Base-by-base conservation (phyloP, 257 asterid genomes). In the Solanum appendiculatum region DNA sequence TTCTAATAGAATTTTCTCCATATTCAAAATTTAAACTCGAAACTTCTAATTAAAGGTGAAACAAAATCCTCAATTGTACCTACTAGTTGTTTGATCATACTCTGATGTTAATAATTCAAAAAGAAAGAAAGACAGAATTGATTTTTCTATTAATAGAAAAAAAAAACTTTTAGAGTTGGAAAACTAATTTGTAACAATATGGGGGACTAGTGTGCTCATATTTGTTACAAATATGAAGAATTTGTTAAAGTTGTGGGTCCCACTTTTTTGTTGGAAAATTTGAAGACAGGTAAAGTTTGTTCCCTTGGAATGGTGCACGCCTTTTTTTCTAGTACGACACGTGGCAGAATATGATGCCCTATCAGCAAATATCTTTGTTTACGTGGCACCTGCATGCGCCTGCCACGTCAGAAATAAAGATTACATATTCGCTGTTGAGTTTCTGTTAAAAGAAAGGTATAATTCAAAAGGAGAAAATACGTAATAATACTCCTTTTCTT, bases 251-350 rank as follows among this genome's bases (percentile, higher is more conserved):
- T 25, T 2, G 36, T 10, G 88, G 95, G 93, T 9, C 91, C 93
- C 91, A 86, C 86, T 1, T 1, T 82, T 84, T 93, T 89, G 94
- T 91, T 87, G 92, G 92, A 92, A 46, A 85, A 92, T 88, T 89
- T 73, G 91, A 90, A 85, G 90, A 88, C 97, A 93, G 87, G 86
- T 89, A 85, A 63, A 66, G 44, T 36, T 73, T 85, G 90, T 86
- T 90, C 68, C 92, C 86, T 69, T 29, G 37, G 68, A 44, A 75
- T 44, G 82, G 87, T 58, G 74, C 91, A 86, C 82, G 88, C 83
- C 90, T 54, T 54, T 54, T 54, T 54, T 54, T 54, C n/a, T 51
- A 54, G 3, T 3, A 3, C 1, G 31, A 83, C 92, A 92, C 94
- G 95, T 92, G 95, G 92, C 89, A 8, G 21, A 16, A 13, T 11